Conservation (phyloP, 2,329 filamentous ascomycete genomes). For the Phialocephala sp. region DNA sequence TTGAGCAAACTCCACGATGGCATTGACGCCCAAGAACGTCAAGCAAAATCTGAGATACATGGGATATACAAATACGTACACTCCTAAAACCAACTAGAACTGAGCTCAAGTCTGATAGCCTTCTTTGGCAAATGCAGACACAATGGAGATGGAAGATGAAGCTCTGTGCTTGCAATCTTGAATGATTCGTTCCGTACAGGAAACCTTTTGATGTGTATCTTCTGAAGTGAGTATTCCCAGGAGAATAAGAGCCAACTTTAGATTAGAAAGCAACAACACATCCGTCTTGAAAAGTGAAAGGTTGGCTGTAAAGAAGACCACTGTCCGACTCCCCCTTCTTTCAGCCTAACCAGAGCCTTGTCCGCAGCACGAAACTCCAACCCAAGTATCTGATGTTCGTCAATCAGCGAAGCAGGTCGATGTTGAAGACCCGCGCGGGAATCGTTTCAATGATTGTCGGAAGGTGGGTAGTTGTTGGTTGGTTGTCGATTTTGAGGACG, state of each 20-base stretch:
- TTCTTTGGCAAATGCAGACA: constrained; percentile 43
- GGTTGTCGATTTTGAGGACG: constrained; percentile 1
- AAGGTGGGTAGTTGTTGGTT: background rate
- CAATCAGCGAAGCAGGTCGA: background rate
- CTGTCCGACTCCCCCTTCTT: constrained; percentile 25
- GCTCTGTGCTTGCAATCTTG: constrained; percentile 66
- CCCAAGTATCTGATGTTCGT: background rate
- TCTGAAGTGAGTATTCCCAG: constrained; percentile 29
- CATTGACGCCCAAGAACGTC: constrained; percentile 28
- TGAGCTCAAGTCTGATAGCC: constrained; percentile 42
- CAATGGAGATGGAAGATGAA: constrained; percentile 60
- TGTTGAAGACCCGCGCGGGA: background rate
- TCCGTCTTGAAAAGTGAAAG: constrained; percentile 35
- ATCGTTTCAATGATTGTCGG: background rate
- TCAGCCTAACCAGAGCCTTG: constrained; percentile 15
- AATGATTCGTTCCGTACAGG: constrained; percentile 35
- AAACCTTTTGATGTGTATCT: constrained; percentile 33
- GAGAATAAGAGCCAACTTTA: constrained; percentile 27
- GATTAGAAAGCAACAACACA: constrained; percentile 32
- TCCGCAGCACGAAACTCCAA: constrained; percentile 3
- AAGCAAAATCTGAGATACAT: constrained; percentile 39
- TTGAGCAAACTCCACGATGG: constrained; percentile 16
- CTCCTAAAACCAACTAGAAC: constrained; percentile 43
- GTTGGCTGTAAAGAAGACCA: constrained; percentile 29
- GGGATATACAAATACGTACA: constrained; percentile 47